Evolutionary conservation across 768 basidiomycete genomes (phyloP).

Genomic region (Tulasnella sp.): DNA sequence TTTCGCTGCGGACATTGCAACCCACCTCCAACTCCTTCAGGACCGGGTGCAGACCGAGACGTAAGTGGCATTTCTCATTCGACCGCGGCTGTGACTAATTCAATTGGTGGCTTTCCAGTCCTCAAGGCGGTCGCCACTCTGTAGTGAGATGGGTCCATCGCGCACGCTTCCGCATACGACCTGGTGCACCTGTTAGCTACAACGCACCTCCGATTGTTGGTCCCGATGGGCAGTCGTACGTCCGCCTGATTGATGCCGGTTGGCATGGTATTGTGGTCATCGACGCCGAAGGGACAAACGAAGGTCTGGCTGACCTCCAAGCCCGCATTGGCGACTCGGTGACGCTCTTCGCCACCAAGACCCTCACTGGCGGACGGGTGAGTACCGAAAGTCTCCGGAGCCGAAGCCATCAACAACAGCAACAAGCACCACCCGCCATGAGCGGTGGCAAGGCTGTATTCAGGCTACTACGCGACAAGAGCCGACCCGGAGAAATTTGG

Average conservation of each 20-base stretch:
- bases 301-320: conserved; percentile 73
- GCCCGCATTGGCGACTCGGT: conserved; percentile 63
- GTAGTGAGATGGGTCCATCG: conserved; percentile 84
- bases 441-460: conserved; percentile 54
- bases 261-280: conserved; percentile 83
- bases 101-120: conserved; percentile 42
- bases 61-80: conserved; percentile 45
- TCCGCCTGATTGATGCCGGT: conserved; percentile 61
- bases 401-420: conserved; percentile 35
- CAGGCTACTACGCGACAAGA: conserved; percentile 67
- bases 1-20: conserved; percentile 73
- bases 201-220: conserved; percentile 51
- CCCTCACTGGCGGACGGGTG: conserved; percentile 28
- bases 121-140: conserved; percentile 72
- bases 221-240: conserved; percentile 37
- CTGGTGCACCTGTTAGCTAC: conserved; percentile 40
- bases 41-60: conserved; percentile 75
- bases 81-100: conserved; percentile 10
- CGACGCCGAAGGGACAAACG: conserved; percentile 84
- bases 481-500: conserved; percentile 72
- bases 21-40: conserved; percentile 70
- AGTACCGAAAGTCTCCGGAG: conserved; percentile 5
- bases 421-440: conserved; percentile 39
- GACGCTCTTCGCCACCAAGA: conserved; percentile 57
- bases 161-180: conserved; percentile 61